These are phyloP conservation scores for Favolaschia claudopus DNA, from an alignment of 768 basidiomycete genomes.

Conservation along the genomic window DNA sequence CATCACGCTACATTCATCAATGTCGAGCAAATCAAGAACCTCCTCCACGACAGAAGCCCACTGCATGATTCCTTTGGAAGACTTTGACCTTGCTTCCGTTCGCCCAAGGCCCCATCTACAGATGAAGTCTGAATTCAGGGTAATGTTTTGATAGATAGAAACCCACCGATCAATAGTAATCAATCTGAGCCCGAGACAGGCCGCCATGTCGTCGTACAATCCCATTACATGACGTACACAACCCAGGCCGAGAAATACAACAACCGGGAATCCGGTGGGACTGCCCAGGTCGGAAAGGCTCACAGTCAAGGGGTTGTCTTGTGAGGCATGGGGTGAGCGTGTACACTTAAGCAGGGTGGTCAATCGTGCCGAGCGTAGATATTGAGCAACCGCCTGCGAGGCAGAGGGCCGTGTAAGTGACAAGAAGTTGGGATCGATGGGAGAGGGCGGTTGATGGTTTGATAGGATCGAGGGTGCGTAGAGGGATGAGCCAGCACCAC, in stretches of 20 bases:
- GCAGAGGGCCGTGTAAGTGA: slow-evolving; percentile 52
- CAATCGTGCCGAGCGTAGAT: slow-evolving; percentile 84
- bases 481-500: slow-evolving; percentile 55
- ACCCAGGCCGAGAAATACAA: slow-evolving; percentile 93
- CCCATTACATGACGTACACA: slow-evolving; percentile 96
- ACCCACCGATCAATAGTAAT: slow-evolving; percentile 92
- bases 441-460: slow-evolving; percentile 52
- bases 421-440: slow-evolving; percentile 52
- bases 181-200: slow-evolving; percentile 82
- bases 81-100: slow-evolving; percentile 74
- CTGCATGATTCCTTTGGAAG: slow-evolving; percentile 81
- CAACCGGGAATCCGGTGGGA: slow-evolving; percentile 83
- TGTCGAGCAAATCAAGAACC: slow-evolving; percentile 81
- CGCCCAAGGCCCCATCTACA: slow-evolving; percentile 91
- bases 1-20: slow-evolving; percentile 86
- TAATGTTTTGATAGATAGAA: neutral
- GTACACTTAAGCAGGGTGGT: slow-evolving; percentile 85
- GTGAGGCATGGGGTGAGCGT: slow-evolving; percentile 80
- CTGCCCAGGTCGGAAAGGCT: slow-evolving; percentile 94
- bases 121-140: slow-evolving; percentile 17
- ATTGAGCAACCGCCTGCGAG: slow-evolving; percentile 82
- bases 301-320: slow-evolving; percentile 77
- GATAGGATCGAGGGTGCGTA: slow-evolving; percentile 61
- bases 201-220: slow-evolving; percentile 95
- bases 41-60: slow-evolving; percentile 94